Evolutionary conservation across 2,329 filamentous ascomycete genomes (phyloP), one percentile per base, ranked within the genome.

Genomic region (Penicillium sp.): DNA sequence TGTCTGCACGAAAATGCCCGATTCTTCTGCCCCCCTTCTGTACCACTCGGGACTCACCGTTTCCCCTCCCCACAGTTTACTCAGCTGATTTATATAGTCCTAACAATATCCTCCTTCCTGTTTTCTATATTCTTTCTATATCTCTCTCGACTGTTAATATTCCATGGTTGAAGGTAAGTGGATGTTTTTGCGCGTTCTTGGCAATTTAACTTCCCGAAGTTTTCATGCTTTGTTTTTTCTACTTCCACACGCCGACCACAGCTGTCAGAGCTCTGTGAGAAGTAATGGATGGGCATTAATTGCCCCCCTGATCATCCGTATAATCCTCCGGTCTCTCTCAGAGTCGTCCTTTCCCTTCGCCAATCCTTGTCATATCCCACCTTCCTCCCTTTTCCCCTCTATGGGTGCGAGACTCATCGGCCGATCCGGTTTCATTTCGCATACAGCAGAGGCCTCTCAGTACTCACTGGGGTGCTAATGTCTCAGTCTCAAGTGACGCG

Each of bases 371-470:
- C 51, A 33, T 22, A 31, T 10, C 10, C 31, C 41, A 36, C 17
- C 30, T 35, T 12, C 9, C 26, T 43, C 38, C 31, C 8, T 14
- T 36, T 43, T 16, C 11, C 36, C n/a, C 49, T 57, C 54, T 49
- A 69, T 69, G 67, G 61, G 50, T 42, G 49, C 63, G 57, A 63
- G 61, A 59, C 59, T 67, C 55, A 46, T 65, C 47, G 45, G 59
- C 25, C 60, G 55, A 51, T 54, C 60, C 36, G 57, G 61, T 41
- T 44, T 58, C 47, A 26, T 64, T 42, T 55, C 55, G 38, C 57
- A 53, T 30, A 52, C 53, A 48, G 38, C 53, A n/a, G 30, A 56
- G 43, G 35, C 47, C n/a, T 43, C 48, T 37, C 40, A 52, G 35
- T 50, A 31, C 22, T 48, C 57, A 35, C 45, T 45, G n/a, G 44